Evolutionary conservation across 768 basidiomycete genomes (phyloP).

Genomic region (Leccinum variicolor): DNA sequence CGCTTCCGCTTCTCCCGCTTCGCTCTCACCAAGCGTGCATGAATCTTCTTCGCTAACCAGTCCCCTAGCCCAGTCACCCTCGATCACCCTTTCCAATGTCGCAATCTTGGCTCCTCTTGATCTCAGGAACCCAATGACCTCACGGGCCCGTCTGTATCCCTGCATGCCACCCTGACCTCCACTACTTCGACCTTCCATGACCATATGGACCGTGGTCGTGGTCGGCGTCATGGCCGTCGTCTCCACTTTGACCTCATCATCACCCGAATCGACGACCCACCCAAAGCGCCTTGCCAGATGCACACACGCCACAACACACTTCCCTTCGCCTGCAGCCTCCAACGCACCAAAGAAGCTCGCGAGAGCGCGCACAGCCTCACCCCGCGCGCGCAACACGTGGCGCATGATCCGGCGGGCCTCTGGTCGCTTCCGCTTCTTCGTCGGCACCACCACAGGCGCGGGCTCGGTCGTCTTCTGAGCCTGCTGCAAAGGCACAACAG

Average conservation of each 20-base stretch:
- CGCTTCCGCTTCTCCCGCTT: constrained; percentile 15
- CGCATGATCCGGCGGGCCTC: constrained; percentile 83
- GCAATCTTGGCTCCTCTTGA: constrained; percentile 69
- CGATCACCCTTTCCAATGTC: constrained; percentile 40
- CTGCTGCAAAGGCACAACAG: constrained; percentile 1
- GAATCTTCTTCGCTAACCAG: constrained; percentile 52
- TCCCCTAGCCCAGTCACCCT: constrained; percentile 68
- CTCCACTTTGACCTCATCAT: constrained; percentile 29
- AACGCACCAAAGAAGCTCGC: constrained; percentile 70
- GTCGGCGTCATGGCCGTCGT: constrained; percentile 17
- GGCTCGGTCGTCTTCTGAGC: constrained; percentile 31
- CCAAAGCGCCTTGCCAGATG: constrained; percentile 47
- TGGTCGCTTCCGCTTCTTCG: constrained; percentile 41
- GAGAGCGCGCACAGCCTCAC: constrained; percentile 75
- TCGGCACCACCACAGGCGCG: constrained; percentile 2
- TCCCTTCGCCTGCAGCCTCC: constrained; percentile 42
- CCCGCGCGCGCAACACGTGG: constrained; percentile 84
- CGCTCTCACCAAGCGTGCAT: constrained; percentile 21
- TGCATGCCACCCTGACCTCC: constrained; percentile 13
- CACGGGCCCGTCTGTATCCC: constrained; percentile 64
- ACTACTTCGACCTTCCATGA: not conserved
- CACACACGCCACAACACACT: constrained; percentile 45
- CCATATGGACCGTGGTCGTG: constrained; percentile 21
- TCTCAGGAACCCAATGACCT: constrained; percentile 72
- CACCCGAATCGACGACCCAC: constrained; percentile 18